phyloP scores from a whole-genome alignment of 495 filamentous ascomycete species.

The Corynascus novoguineensis region DNA sequence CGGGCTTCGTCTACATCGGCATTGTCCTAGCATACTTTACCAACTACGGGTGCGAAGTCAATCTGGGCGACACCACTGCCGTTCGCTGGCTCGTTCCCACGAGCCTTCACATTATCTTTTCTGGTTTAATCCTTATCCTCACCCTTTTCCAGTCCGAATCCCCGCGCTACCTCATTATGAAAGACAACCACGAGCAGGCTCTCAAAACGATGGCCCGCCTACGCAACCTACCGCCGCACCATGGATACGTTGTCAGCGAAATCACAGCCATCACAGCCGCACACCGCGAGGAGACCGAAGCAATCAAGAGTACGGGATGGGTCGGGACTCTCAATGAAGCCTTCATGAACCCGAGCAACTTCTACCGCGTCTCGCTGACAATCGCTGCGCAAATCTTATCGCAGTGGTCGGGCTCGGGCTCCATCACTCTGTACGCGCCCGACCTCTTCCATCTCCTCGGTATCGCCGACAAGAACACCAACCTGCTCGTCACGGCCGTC shows the following conservation, averaged over 20 bases:
- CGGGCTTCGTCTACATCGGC: constrained; percentile 56
- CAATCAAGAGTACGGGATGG: constrained; percentile 51
- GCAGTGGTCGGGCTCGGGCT: constrained; percentile 65
- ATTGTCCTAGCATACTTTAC: constrained; percentile 57
- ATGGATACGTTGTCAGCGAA: constrained; percentile 47
- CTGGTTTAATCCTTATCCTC: constrained; percentile 58
- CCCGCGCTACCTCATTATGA: constrained; percentile 53
- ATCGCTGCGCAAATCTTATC: constrained; percentile 56
- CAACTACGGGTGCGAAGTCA: constrained; percentile 54
- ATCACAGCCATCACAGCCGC: constrained; percentile 45
- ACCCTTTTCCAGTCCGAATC: constrained; percentile 61
- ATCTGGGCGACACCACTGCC: constrained; percentile 51
- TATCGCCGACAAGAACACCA: constrained; percentile 54
- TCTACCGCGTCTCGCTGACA: constrained; percentile 58
- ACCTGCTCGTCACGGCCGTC: constrained; percentile 60
- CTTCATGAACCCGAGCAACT: constrained; percentile 53
- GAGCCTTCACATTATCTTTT: constrained; percentile 67
- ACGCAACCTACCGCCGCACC: constrained; percentile 43
- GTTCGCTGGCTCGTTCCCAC: constrained; percentile 62
- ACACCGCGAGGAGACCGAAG: constrained; percentile 51
- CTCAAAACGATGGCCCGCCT: constrained; percentile 43
- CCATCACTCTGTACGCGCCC: constrained; percentile 62
- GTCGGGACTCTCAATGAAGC: constrained; percentile 55
- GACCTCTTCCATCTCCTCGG: constrained; percentile 63
- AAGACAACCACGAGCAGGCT: constrained; percentile 43